These are phyloP conservation scores for Echeveria elegans DNA, from an alignment of 164 flowering plant species.

Conservation along the genomic window DNA sequence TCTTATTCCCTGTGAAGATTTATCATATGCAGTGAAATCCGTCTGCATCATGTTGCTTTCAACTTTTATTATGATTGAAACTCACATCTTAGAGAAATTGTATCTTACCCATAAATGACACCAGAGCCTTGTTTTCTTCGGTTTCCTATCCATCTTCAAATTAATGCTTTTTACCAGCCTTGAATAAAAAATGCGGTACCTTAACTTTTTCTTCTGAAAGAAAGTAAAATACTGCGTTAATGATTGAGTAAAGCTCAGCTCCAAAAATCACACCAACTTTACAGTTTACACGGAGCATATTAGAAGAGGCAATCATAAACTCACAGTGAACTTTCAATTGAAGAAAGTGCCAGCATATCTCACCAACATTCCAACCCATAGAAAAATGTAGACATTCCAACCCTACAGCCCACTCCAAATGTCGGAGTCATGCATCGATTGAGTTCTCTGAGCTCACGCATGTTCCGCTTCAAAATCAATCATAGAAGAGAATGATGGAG, in stretches of 20 bases:
- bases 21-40: too few species aligned
- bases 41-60: background rate
- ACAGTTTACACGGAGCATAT: background rate
- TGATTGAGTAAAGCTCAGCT: background rate
- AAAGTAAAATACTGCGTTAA: background rate
- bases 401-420: constrained; percentile 3
- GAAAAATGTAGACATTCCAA: too few species aligned
- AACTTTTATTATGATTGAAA: background rate
- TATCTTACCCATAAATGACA: background rate
- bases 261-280: background rate
- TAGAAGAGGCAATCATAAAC: background rate
- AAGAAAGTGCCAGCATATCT: background rate
- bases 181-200: background rate
- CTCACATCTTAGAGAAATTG: background rate
- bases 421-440: background rate
- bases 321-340: background rate
- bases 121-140: background rate
- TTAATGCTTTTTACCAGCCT: background rate
- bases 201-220: background rate
- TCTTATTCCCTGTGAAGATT: too few species aligned
- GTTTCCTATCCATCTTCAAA: background rate
- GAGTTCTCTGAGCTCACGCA: background rate
- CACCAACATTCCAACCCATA: too few species aligned
- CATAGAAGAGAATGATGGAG: background rate
- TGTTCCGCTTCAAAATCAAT: background rate